Conservation (phyloP, 2,329 filamentous ascomycete genomes). For the Ampelomyces quisqualis region DNA sequence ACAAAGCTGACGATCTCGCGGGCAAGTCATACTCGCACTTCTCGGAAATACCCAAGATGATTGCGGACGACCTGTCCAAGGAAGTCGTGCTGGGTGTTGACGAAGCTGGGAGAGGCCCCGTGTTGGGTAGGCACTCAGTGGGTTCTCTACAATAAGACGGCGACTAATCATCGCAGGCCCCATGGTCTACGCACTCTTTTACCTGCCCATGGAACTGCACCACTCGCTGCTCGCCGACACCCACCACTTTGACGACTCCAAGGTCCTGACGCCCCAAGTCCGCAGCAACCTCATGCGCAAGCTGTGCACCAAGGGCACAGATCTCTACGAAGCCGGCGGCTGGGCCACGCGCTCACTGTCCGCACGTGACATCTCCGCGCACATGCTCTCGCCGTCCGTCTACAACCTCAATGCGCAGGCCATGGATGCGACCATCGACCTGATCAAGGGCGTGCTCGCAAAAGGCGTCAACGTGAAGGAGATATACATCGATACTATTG, state of each 20-base stretch:
- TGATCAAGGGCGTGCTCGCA: slow-evolving; percentile 76
- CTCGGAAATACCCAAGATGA: slow-evolving; percentile 46
- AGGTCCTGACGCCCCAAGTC: slow-evolving; percentile 79
- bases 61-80: slow-evolving; percentile 48
- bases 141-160: slow-evolving; percentile 12
- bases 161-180: slow-evolving; percentile 51
- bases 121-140: slow-evolving; percentile 65
- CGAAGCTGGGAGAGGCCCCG: slow-evolving; percentile 89
- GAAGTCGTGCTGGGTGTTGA: slow-evolving; percentile 85
- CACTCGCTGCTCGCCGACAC: slow-evolving; percentile 73
- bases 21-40: slow-evolving; percentile 53
- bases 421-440: slow-evolving; percentile 81
- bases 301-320: slow-evolving; percentile 66
- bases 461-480: slow-evolving; percentile 79
- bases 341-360: slow-evolving; percentile 83
- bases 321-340: slow-evolving; percentile 67
- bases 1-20: slow-evolving; percentile 41
- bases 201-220: slow-evolving; percentile 64
- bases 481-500: slow-evolving; percentile 95
- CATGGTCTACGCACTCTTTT: slow-evolving; percentile 71
- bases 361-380: slow-evolving; percentile 76
- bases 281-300: slow-evolving; percentile 70
- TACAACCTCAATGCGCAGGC: slow-evolving; percentile 98
- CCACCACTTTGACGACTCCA: slow-evolving; percentile 93
- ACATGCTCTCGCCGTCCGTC: slow-evolving; percentile 66